phyloP scores from a whole-genome alignment of 805 yeast genomes.

The Saccharomyces mikatae region DNA sequence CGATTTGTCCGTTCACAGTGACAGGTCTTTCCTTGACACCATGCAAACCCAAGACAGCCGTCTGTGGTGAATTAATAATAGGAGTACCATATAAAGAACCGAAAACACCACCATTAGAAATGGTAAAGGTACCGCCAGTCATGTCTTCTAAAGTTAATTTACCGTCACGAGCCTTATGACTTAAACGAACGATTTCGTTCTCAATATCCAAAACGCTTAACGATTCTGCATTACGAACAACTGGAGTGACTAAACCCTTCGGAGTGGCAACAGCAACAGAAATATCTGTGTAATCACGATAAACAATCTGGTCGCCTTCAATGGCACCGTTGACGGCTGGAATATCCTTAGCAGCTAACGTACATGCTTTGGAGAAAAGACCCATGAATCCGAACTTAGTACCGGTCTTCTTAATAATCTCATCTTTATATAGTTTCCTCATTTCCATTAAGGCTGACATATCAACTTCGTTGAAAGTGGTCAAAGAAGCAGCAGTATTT shows the following conservation, averaged over 20 bases:
- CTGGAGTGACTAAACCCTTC: slow-evolving; percentile 97
- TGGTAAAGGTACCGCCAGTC: slow-evolving; percentile 99
- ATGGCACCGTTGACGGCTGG: slow-evolving; percentile 95
- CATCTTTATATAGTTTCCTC: slow-evolving; percentile 96
- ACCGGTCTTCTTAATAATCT: slow-evolving; percentile 86
- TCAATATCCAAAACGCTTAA: slow-evolving; percentile 82
- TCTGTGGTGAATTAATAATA: slow-evolving; percentile 95
- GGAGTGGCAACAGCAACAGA: slow-evolving; percentile 98
- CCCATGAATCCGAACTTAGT: slow-evolving; percentile 98
- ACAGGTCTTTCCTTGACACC: slow-evolving; percentile 98
- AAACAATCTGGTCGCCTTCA: slow-evolving; percentile 89
- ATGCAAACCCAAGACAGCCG: slow-evolving; percentile 95
- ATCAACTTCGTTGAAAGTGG: slow-evolving; percentile 97
- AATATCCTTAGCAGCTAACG: slow-evolving; percentile 86
- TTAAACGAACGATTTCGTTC: slow-evolving; percentile 70
- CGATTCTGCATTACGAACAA: slow-evolving; percentile 93
- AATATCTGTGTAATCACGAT: slow-evolving; percentile 92
- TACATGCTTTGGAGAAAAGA: slow-evolving; percentile 87
- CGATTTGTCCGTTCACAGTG: slow-evolving; percentile 91
- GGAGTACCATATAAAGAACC: slow-evolving; percentile 98
- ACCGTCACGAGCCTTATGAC: slow-evolving; percentile 93
- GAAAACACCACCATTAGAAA: slow-evolving; percentile 98
- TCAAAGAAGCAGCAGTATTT: slow-evolving; percentile 95
- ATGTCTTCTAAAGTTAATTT: slow-evolving; percentile 94
- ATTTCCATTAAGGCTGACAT: slow-evolving; percentile 86